A percentile compares a stretch with the other conserved stretches of the same genome.
Conservation (phyloP, 345 rosid genomes). For the Salix caprea region DNA sequence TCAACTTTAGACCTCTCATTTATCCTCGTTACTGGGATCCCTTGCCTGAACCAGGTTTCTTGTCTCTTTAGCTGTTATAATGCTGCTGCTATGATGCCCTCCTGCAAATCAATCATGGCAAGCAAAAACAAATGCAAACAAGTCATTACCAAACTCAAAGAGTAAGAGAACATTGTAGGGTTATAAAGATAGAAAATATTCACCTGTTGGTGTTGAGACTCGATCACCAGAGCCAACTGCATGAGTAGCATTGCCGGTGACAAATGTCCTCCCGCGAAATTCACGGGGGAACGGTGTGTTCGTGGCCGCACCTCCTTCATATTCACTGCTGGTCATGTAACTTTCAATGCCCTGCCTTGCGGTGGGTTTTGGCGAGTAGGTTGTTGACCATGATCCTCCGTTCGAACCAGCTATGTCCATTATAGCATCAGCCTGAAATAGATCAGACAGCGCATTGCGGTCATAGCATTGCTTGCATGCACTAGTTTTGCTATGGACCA, state of each 20-base stretch:
- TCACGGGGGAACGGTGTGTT: constrained; percentile 37
- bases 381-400: constrained; percentile 95
- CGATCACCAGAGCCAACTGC: constrained; percentile 37
- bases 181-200: background rate
- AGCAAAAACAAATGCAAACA: background rate
- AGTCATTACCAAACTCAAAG: background rate
- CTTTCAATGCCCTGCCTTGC: constrained; percentile 29
- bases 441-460: constrained; percentile 17
- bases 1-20: constrained; percentile 30
- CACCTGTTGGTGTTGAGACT: constrained; percentile 49
- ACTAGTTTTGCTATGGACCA: background rate
- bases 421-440: constrained; percentile 83
- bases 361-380: constrained; percentile 55
- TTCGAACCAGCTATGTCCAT: constrained; percentile 96
- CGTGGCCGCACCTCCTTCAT: constrained; percentile 23
- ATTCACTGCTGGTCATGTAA: constrained; percentile 15
- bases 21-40: constrained; percentile 43
- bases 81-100: constrained; percentile 43
- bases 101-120: constrained; percentile 18
- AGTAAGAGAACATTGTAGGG: background rate
- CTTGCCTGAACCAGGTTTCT: constrained; percentile 42
- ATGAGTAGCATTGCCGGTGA: constrained; percentile 21
- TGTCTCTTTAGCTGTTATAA: constrained; percentile 29
- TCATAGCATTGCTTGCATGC: background rate
- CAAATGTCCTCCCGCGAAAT: constrained; percentile 35